phyloP scores from a whole-genome alignment of 2,329 filamentous ascomycete species.

The Basipetospora chlamydospora region DNA sequence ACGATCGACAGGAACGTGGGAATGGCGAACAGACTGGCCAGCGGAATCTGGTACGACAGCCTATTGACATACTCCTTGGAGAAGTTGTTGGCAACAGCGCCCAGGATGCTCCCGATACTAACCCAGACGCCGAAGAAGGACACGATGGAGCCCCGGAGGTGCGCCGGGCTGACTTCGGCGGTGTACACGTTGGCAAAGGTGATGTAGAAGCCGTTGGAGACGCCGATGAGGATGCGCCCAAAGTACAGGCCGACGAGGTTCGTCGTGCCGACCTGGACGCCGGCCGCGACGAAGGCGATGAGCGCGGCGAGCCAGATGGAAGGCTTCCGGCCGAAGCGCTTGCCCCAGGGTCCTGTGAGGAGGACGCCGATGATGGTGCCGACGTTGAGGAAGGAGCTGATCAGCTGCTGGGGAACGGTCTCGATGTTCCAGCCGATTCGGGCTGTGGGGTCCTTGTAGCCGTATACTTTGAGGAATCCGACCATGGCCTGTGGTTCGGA shows the following conservation, averaged over 20 bases:
- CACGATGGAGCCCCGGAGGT: constrained; percentile 15
- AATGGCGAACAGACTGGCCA: constrained; percentile 22
- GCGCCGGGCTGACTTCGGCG: constrained; percentile 28
- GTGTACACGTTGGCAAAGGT: constrained; percentile 36
- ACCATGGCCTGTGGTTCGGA: constrained; percentile 36
- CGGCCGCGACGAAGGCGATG: constrained; percentile 32
- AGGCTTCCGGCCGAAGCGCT: constrained; percentile 18
- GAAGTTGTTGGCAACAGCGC: constrained; percentile 15
- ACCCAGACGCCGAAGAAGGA: constrained; percentile 11
- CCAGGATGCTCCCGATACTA: constrained; percentile 1
- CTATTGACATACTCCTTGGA: constrained; percentile 9
- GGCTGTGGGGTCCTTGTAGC: constrained; percentile 14
- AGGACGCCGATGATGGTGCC: constrained; percentile 15
- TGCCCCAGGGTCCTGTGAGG: constrained; percentile 22
- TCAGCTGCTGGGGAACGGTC: constrained; percentile 29
- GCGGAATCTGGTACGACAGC: constrained; percentile 18
- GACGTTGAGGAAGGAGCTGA: constrained; percentile 30
- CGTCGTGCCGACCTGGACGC: constrained; percentile 41
- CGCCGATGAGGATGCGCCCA: constrained; percentile 38
- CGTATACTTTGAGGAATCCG: constrained; percentile 28
- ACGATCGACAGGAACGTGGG: constrained; percentile 20
- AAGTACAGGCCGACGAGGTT: constrained; percentile 38
- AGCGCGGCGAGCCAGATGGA: constrained; percentile 30
- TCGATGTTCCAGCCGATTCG: constrained; percentile 29
- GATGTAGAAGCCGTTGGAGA: constrained; percentile 43